Evolutionary conservation across 768 basidiomycete species (phyloP).

Genomic region (Dacryopinax primogenitus): DNA sequence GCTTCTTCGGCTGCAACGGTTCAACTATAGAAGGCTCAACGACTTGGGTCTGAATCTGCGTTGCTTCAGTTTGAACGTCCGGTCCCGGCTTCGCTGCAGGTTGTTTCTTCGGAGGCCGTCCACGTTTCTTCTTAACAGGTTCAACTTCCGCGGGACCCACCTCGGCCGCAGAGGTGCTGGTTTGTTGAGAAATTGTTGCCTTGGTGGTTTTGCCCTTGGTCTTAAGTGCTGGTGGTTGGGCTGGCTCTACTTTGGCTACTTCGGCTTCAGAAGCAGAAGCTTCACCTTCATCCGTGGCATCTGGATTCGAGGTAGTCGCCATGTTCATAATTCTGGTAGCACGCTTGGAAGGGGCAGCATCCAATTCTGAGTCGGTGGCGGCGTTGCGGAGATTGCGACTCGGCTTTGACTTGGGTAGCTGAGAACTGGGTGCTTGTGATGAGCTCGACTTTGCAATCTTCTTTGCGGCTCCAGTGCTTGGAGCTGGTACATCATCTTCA

Average conservation of each 20-base stretch:
- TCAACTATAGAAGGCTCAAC: slow-evolving; percentile 4
- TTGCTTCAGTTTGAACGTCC: background rate
- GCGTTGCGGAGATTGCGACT: background rate
- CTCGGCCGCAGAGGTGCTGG: background rate
- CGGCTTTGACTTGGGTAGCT: background rate
- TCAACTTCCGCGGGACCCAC: background rate
- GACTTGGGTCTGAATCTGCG: slow-evolving; percentile 10
- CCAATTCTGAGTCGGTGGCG: background rate
- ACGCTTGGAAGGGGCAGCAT: background rate
- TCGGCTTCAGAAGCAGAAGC: slow-evolving; percentile 15
- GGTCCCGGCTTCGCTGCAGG: background rate
- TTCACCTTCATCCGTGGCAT: slow-evolving; percentile 23
- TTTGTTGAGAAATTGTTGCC: background rate
- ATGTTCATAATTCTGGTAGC: background rate
- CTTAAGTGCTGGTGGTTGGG: slow-evolving; percentile 16
- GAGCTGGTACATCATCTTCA: background rate
- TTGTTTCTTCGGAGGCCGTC: slow-evolving; percentile 10
- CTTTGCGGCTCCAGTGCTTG: background rate
- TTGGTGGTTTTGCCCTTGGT: slow-evolving; percentile 11
- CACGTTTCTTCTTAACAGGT: background rate
- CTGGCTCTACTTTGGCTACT: slow-evolving; percentile 17
- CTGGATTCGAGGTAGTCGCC: slow-evolving; percentile 12
- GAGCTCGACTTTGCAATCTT: background rate
- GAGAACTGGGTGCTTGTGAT: background rate
- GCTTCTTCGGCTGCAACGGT: background rate